Evolutionary conservation across 164 flowering plant species (phyloP), one percentile per base, ranked within the genome.

Genomic region (Pachysandra terminalis): DNA sequence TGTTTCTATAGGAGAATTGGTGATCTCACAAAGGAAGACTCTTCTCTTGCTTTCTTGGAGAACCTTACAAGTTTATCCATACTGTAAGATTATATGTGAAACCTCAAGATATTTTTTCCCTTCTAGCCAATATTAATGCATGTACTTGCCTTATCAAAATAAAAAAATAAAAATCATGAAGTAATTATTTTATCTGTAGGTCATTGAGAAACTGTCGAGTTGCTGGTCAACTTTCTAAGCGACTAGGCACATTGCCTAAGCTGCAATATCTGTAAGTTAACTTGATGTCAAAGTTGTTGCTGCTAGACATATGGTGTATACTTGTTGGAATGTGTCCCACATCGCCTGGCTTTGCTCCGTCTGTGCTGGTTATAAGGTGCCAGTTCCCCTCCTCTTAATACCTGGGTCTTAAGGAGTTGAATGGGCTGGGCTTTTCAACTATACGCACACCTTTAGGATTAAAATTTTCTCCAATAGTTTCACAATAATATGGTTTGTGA

Each of bases 41-140:
- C 81, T 64, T 64, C 81, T 70, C 84, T 83, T 53, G 72, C 67
- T 54, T 83, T 83, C 74, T 60, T 83, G 66, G 75, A 63, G 35
- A 78, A 70, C 26, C 75, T 68, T 56, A 79, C 73, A 27, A 75
- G 75, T 63, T 68, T 83, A 56, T 76, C 86, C 64, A 71, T 73
- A 71, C 60, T 83, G 86, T 83, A 79, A 78, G 84, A 51, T 26
- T 59, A 45, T 45, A 45, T 12, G 10, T 45, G 51, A 10, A 10
- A 45, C 2, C 51, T n/a, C n/a, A n/a, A n/a, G 10, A 45, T 45
- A 3, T 70, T 17, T 63, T 19, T 57, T 2, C 16, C 23, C 37
- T 32, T 32, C 37, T 7, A 3, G 5, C 37, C 5, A 32, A 32
- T 32, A 32, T 32, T 32, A 32, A 32, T 32, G 3, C 37, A 32